phyloP scores from a whole-genome alignment of 1,284 basidiomycete species.

The Phylloboletellus chloephorus region DNA sequence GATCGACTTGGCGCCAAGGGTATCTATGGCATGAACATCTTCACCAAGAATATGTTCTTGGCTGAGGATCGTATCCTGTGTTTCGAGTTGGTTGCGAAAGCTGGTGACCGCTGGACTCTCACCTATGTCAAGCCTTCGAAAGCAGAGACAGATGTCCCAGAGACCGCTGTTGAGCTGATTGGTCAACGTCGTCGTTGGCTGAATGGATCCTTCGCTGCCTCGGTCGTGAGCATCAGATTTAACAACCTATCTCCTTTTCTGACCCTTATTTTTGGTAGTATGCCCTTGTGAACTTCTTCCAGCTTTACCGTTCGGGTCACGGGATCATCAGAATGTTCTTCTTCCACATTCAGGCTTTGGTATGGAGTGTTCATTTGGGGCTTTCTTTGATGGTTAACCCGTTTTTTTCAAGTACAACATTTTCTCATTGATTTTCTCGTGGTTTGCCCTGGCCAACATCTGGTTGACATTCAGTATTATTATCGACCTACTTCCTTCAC shows the following conservation, averaged over 20 bases:
- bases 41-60: conserved; percentile 95
- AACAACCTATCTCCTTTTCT: not conserved
- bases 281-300: conserved; percentile 91
- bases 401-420: conserved; percentile 58
- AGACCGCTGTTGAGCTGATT: conserved; percentile 86
- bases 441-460: conserved; percentile 90
- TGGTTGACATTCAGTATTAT: conserved; percentile 97
- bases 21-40: conserved; percentile 97
- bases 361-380: conserved; percentile 33
- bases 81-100: conserved; percentile 94
- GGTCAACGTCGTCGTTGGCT: conserved; percentile 94
- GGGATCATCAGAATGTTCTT: conserved; percentile 89
- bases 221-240: conserved; percentile 57
- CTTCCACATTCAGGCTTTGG: conserved; percentile 88
- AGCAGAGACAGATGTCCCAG: conserved; percentile 93
- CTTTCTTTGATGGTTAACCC: conserved; percentile 2
- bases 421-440: conserved; percentile 79
- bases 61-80: conserved; percentile 95
- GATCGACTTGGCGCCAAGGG: conserved; percentile 91
- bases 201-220: conserved; percentile 96
- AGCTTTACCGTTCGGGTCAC: conserved; percentile 81
- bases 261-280: conserved; percentile 46
- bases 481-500: conserved; percentile 78
- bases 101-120: conserved; percentile 80
- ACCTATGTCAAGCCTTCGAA: conserved; percentile 95